phyloP scores from a whole-genome alignment of 768 basidiomycete species.

The Hericium alpestre region DNA sequence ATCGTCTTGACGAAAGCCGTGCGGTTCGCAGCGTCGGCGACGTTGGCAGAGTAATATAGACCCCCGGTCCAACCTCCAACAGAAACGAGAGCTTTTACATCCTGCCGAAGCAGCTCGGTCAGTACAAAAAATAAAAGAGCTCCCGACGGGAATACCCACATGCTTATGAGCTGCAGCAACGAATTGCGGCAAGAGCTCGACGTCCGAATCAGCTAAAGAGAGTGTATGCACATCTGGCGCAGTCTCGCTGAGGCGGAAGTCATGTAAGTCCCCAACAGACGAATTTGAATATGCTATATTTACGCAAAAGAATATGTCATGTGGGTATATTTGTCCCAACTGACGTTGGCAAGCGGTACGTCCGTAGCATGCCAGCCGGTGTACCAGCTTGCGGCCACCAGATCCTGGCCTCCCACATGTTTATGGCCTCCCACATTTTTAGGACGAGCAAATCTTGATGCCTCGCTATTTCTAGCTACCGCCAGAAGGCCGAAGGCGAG shows the following conservation, averaged over 20 bases:
- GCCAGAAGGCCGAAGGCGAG: too few species aligned
- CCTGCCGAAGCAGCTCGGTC: constrained; percentile 17
- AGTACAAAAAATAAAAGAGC: constrained; percentile 16
- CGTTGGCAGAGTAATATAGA: constrained; percentile 6
- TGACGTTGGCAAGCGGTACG: constrained; percentile 33
- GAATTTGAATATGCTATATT: constrained; percentile 19
- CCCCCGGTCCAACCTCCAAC: constrained; percentile 10
- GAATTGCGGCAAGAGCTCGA: constrained; percentile 14
- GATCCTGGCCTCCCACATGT: not conserved
- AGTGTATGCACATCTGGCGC: constrained; percentile 28
- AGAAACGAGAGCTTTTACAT: constrained; percentile 6
- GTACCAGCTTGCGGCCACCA: constrained; percentile 44
- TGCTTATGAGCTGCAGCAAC: constrained; percentile 13
- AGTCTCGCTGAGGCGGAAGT: not conserved
- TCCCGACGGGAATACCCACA: constrained; percentile 25
- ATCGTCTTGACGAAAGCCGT: constrained; percentile 5
- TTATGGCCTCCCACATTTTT: not conserved
- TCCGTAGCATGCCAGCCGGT: constrained; percentile 36
- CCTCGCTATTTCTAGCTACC: too few species aligned
- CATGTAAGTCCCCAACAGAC: not conserved
- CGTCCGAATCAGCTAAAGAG: constrained; percentile 18
- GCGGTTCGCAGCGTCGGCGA: constrained; percentile 3
- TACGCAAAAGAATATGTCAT: constrained; percentile 56
- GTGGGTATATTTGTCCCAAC: constrained; percentile 46
- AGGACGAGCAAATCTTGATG: not conserved